Percentiles rank a stretch among this genome's conserved stretches.
phyloP scores from a whole-genome alignment of 1,139 yeast species.

The Geotrichum fermentans region DNA sequence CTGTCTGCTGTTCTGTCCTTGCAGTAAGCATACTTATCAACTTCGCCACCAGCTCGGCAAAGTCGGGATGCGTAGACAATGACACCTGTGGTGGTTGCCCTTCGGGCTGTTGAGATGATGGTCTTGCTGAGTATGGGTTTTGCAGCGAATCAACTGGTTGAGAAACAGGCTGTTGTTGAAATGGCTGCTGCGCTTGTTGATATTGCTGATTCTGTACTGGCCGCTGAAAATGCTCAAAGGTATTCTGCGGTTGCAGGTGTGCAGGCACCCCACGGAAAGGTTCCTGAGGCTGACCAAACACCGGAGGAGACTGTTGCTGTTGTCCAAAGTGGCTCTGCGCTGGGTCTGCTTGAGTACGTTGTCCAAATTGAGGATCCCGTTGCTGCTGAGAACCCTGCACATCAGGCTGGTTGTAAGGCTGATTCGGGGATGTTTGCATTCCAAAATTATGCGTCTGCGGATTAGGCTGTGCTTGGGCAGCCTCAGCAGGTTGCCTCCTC shows the following conservation, averaged over 20 bases:
- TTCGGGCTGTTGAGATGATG: too few relatives aligned
- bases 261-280: background rate
- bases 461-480: background rate
- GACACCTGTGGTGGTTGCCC: too few relatives aligned
- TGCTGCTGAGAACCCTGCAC: background rate
- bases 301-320: background rate
- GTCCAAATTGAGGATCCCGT: background rate
- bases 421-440: background rate
- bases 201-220: background rate
- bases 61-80: background rate
- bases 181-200: background rate
- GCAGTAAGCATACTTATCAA: too few relatives aligned
- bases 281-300: background rate
- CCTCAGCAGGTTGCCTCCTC: background rate
- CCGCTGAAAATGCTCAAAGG: background rate
- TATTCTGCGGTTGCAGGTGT: background rate
- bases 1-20: background rate
- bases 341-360: background rate
- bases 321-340: too few relatives aligned
- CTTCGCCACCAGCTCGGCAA: background rate
- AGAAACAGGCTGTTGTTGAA: constrained; percentile 2
- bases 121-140: too few relatives aligned
- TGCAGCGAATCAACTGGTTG: constrained; percentile 7
- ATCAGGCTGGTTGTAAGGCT: background rate
- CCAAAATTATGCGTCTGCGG: background rate